Conservation (phyloP, 805 yeast species). For the Wickerhamomyces subpelliculosus region DNA sequence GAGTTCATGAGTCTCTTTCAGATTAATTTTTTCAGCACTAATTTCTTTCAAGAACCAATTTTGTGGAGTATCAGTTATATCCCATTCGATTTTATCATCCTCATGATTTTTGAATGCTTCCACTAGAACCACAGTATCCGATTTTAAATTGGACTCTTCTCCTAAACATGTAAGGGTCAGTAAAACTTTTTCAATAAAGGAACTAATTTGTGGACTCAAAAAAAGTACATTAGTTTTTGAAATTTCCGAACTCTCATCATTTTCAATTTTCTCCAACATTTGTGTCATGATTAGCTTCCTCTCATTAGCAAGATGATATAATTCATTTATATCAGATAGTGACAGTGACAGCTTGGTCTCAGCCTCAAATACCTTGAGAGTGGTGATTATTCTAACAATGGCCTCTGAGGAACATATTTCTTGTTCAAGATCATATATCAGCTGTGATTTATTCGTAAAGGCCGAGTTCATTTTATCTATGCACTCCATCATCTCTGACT, state of each 20-base stretch:
- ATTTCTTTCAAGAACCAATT: background rate
- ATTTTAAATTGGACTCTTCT: too few relatives aligned
- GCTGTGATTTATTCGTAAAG: background rate
- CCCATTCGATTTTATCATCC: background rate
- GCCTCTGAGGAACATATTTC: too few relatives aligned
- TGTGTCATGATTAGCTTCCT: background rate
- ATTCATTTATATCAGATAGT: background rate
- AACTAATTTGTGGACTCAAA: too few relatives aligned
- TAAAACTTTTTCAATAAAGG: too few relatives aligned
- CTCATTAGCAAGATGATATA: background rate
- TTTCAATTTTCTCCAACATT: background rate
- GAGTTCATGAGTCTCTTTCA: too few relatives aligned
- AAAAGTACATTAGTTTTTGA: too few relatives aligned
- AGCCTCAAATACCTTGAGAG: too few relatives aligned
- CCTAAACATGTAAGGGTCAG: too few relatives aligned
- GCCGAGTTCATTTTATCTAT: background rate
- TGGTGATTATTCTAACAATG: too few relatives aligned
- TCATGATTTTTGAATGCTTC: background rate
- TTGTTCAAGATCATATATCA: background rate
- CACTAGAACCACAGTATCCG: too few relatives aligned
- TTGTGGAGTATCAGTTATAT: background rate
- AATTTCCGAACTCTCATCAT: constrained; percentile 1
- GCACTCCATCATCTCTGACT: background rate
- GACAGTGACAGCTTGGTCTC: too few relatives aligned
- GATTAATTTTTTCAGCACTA: background rate